Evolutionary conservation across 2,329 filamentous ascomycete species (phyloP), one percentile per base, ranked within the genome.

Genomic region (Whalleya microplaca): DNA sequence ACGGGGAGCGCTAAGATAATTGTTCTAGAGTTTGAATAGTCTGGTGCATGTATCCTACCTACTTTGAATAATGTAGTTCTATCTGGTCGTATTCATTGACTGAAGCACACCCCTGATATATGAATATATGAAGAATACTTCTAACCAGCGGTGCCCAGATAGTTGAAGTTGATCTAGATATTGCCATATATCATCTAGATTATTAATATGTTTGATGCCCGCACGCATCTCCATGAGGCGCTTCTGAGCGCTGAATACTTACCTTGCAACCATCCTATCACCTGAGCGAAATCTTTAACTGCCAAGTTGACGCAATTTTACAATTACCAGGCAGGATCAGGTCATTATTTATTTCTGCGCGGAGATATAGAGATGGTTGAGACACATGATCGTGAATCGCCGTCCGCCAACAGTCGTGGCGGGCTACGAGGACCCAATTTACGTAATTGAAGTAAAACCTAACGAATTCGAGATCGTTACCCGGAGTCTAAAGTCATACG

Each of bases 381-480:
- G 32, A 37, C 32, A 37, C 32, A 37, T 37, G 32, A 37, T 37
- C 41, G 18, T 8, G 46, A 41, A n/a, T 45, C 32, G 10, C 41
- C 32, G 23, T 32, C 23, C 40, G 44, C 45, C 46, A 45, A 20
- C 50, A 51, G 43, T 41, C 45, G 32, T 27, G 19, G 23, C 23
- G 37, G 27, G 23, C 41, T 29, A 8, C 32, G 19, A 20, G 32
- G n/a, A 27, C 21, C n/a, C 21, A 23, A n/a, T 58, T 60, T 62
- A 58, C 54, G 56, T 59, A 62, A 62, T 55, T 51, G 41, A 41
- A n/a, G n/a, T 57, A 45, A 53, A 53, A 41, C 46, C 43, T 45
- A 41, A 42, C 27, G 18, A 55, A n/a, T 41, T 48, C 40, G n/a
- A 20, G 20, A 54, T 45, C 14, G n/a, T 45, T 16, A 47, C 41